Evolutionary conservation across 192 early-diverging fungal species (phyloP).

Genomic region (Funneliformis mosseae): DNA sequence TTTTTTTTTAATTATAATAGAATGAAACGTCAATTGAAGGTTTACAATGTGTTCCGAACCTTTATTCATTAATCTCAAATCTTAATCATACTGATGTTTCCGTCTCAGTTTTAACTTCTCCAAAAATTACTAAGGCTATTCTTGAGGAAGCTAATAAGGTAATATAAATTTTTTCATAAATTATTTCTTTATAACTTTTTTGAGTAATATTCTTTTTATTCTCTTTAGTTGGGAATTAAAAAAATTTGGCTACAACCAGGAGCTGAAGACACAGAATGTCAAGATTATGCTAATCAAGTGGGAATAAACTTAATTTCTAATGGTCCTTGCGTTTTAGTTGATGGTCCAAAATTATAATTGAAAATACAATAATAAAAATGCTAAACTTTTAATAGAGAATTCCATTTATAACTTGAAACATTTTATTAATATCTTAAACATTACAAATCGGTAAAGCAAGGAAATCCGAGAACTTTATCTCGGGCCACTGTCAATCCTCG

Average conservation of each 20-base stretch:
- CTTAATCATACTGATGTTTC: constrained; percentile 45
- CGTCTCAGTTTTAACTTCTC: constrained; percentile 74
- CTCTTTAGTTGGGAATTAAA: constrained; percentile 54
- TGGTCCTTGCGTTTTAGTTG: constrained; percentile 70
- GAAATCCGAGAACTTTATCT: not conserved
- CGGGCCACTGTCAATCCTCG: not conserved
- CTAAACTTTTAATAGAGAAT: not conserved
- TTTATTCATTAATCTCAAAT: constrained; percentile 45
- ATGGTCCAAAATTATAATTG: constrained; percentile 36
- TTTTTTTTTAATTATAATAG: constrained; percentile 21
- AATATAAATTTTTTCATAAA: not conserved
- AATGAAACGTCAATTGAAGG: constrained; percentile 49
- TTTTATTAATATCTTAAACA: not conserved
- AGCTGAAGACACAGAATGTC: constrained; percentile 58
- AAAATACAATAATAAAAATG: not conserved
- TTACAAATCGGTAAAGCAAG: not conserved
- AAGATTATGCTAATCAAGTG: constrained; percentile 47
- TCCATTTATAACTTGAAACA: no score
- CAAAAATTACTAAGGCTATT: constrained; percentile 59
- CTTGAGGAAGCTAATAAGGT: constrained; percentile 55
- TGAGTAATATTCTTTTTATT: not conserved
- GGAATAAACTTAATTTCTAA: constrained; percentile 59
- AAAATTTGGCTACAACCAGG: constrained; percentile 77
- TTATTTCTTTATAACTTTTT: not conserved
- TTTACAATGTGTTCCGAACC: constrained; percentile 39